Evolutionary conservation across 139 green algal species (phyloP), one percentile per base, ranked within the genome.

Genomic region (Asterochloris sp.): DNA sequence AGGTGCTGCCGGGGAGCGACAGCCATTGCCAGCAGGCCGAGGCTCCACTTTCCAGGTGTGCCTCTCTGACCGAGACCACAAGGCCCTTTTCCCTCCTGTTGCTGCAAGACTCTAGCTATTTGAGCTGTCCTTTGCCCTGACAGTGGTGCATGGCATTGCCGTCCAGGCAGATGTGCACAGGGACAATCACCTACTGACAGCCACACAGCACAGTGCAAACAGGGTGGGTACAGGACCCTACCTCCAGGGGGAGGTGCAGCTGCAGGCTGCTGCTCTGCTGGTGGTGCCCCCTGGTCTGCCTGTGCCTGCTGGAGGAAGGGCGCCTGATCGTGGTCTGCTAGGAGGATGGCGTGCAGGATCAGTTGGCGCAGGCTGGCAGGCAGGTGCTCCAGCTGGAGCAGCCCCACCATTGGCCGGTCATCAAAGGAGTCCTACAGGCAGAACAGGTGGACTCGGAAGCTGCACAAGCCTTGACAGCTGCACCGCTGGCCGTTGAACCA

Each of bases 281-380:
- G 38, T 23, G 78, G 19, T 38, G 79, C 62, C 67, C 29, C 28
- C 17, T 13, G 60, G 13, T 12, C 73, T 27, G 62, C 62, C 38
- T 28, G 83, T 73, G 12, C 24, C 26, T 68, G 29, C 69, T 19
- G 69, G 67, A 24, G 14, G 12, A 60, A 82, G 23, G n/a, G 60
- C 28, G 38, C 74, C 73, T 83, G 82, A 62, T 78, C 78, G 27
- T 75, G 29, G 38, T 89, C 80, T 13, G 74, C 73, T 84, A 94
- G 85, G 15, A 92, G 89, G 15, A 96, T 87, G 68, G 89, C 92
- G 83, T 95, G 87, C 83, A 93, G 62, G 27, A 96, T 81, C 12
- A 89, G 69, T 23, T 91, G 82, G 38, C 86, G 88, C 85, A 96
- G 89, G 24, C 85, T 61, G 19, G 26, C 26, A 12, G 86, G 68